Evolutionary conservation across 805 yeast genomes (phyloP).

Genomic region (Teunomyces gatunensis): DNA sequence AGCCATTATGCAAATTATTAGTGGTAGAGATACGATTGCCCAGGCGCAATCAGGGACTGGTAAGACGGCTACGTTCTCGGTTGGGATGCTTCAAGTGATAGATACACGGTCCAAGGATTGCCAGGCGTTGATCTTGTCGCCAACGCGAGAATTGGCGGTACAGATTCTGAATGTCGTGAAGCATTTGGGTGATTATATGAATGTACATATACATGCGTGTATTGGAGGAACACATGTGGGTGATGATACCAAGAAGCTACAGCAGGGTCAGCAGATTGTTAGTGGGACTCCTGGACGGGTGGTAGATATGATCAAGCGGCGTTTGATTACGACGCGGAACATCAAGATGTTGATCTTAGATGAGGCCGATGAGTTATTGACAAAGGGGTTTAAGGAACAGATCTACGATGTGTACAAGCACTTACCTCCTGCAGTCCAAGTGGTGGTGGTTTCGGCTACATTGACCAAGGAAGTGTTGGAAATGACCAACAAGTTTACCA

Average conservation of each 20-base stretch:
- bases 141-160: slow-evolving; percentile 95
- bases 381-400: slow-evolving; percentile 92
- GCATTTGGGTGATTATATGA: slow-evolving; percentile 87
- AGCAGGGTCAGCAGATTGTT: slow-evolving; percentile 85
- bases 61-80: slow-evolving; percentile 84
- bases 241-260: slow-evolving; percentile 82
- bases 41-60: slow-evolving; percentile 92
- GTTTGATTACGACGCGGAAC: slow-evolving; percentile 75
- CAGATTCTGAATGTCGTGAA: slow-evolving; percentile 94
- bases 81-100: slow-evolving; percentile 68
- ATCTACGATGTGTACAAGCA: slow-evolving; percentile 89
- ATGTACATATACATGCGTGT: slow-evolving; percentile 90
- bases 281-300: slow-evolving; percentile 99
- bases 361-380: slow-evolving; percentile 97
- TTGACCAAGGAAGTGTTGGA: slow-evolving; percentile 90
- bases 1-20: slow-evolving; percentile 75
- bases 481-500: slow-evolving; percentile 90
- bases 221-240: slow-evolving; percentile 93
- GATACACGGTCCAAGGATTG: slow-evolving; percentile 71
- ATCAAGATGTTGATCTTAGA: slow-evolving; percentile 93
- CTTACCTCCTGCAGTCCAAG: slow-evolving; percentile 88
- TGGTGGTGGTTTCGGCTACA: slow-evolving; percentile 92
- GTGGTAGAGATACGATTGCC: slow-evolving; percentile 70
- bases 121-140: slow-evolving; percentile 93
- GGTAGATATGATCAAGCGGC: slow-evolving; percentile 89